Evolutionary conservation across 2,329 filamentous ascomycete genomes (phyloP), one percentile per base, ranked within the genome.

Genomic region (Cladosporium sphaerospermum): DNA sequence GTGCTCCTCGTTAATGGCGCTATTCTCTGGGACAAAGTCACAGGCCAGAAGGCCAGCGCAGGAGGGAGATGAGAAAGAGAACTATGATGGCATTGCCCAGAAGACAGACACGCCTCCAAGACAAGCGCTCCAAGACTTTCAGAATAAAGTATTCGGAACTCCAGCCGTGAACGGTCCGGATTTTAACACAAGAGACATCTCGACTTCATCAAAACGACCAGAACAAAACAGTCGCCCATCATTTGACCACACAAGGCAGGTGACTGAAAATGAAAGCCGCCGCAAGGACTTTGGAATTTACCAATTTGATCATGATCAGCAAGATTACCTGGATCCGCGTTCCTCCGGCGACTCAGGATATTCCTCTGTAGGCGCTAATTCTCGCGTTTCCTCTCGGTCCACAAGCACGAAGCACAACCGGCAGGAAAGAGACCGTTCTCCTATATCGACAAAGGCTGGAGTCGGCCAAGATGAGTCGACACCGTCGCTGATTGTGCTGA

Each of bases 401-500:
- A 56, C 60, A 5, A 64, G 62, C 45, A 57, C 61, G 50, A 54
- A 59, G 11, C 56, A 56, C 13, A 32, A 55, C 14, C 34, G 32
- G 5, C 53, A 59, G 32, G 40, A 42, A 7, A 9, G 16, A 7
- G 40, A 42, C 9, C 16, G 7, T 9, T 49, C 46, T 8, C 46
- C 46, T 3, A 44, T 8, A n/a, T 5, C 9, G 14, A n/a, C 39
- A 33, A 14, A 43, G 11, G 9, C 37, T 3, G 18, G 28, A 19
- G 18, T 19, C 31, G 39, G 16, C 16, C 31, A 28, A 2, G 32
- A 18, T 14, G 48, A 34, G 4, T 9, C 16, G 9, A 14, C 14
- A 4, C 71, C 71, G 45, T 69, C 71, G 40, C 64, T 75, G 5
- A 69, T 68, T 10, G 73, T 73, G 56, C 55, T 78, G 40, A 69